Evolutionary conservation across 2,329 filamentous ascomycete genomes (phyloP).

Genomic region (Monilinia vaccinii-corymbosi): DNA sequence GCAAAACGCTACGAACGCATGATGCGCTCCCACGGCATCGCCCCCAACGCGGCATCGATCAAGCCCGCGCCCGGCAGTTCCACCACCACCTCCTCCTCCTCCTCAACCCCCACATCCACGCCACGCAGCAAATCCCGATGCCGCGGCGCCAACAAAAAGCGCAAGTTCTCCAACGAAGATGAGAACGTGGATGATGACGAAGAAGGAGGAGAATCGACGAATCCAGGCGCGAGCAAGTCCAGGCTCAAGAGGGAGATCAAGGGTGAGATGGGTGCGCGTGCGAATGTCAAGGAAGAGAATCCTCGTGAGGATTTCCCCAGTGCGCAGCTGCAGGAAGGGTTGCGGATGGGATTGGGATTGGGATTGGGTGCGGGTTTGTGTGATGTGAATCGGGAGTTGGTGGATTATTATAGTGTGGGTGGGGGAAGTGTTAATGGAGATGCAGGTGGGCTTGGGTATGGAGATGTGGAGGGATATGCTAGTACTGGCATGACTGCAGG

Average conservation of each 20-base stretch:
- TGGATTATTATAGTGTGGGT: neutral
- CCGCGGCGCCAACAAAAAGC: constrained; percentile 18
- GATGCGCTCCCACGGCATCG: constrained; percentile 48
- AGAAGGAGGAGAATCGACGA: neutral
- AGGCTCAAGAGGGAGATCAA: neutral
- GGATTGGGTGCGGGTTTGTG: neutral
- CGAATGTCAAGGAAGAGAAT: neutral
- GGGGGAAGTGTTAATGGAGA: neutral
- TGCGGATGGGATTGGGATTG: neutral
- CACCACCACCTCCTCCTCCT: constrained; percentile 9
- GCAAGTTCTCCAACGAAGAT: constrained; percentile 18
- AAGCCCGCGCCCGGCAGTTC: constrained; percentile 19
- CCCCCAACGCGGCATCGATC: constrained; percentile 21
- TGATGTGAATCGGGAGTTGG: neutral
- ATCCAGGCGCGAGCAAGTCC: constrained; percentile 12
- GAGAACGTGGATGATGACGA: constrained; percentile 21
- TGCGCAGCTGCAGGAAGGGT: neutral
- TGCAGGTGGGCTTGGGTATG: neutral
- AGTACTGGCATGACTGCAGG: neutral
- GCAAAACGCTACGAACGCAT: constrained; percentile 61
- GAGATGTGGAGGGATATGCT: neutral
- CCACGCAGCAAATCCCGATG: neutral
- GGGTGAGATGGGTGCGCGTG: neutral
- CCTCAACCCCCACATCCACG: neutral
- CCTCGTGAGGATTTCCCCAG: neutral